Conservation (phyloP, 2,329 filamentous ascomycete species). For the Madurella mycetomatis region DNA sequence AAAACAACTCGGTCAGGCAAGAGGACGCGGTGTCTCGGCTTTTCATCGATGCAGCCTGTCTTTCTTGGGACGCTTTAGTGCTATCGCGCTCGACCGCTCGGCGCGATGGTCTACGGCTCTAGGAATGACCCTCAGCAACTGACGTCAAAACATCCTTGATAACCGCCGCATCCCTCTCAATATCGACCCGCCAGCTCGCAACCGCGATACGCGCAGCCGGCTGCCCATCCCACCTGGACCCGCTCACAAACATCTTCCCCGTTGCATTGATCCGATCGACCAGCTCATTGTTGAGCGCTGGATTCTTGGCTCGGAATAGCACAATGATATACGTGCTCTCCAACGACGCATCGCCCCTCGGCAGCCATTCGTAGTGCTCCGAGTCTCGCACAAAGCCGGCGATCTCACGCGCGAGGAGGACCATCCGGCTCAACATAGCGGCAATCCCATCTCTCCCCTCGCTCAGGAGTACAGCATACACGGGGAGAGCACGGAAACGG, state of each 20-base stretch:
- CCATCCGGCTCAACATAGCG: conserved; percentile 67
- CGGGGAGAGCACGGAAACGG: conserved; percentile 83
- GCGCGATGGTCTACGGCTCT: too few species aligned
- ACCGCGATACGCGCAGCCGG: conserved; percentile 80
- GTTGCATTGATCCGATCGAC: conserved; percentile 68
- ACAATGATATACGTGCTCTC: conserved; percentile 62
- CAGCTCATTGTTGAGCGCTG: conserved; percentile 59
- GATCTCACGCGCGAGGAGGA: conserved; percentile 64
- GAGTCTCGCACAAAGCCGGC: conserved; percentile 59
- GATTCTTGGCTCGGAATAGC: conserved; percentile 69
- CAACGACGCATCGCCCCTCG: conserved; percentile 38
- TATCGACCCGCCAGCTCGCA: conserved; percentile 76
- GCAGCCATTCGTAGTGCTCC: conserved; percentile 62
- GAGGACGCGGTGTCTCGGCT: too few species aligned
- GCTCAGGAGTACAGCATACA: conserved; percentile 73
- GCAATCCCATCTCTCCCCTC: conserved; percentile 68
- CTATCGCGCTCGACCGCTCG: too few species aligned
- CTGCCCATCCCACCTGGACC: conserved; percentile 69
- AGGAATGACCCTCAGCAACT: conserved; percentile 10
- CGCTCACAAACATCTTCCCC: conserved; percentile 75
- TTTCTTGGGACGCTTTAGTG: too few species aligned
- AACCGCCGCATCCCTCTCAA: conserved; percentile 61
- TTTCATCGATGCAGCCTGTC: too few species aligned
- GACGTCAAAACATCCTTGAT: conserved; percentile 52
- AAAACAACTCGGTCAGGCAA: too few species aligned